Conservation (phyloP, 495 filamentous ascomycete species). For the Penicillium lividum region DNA sequence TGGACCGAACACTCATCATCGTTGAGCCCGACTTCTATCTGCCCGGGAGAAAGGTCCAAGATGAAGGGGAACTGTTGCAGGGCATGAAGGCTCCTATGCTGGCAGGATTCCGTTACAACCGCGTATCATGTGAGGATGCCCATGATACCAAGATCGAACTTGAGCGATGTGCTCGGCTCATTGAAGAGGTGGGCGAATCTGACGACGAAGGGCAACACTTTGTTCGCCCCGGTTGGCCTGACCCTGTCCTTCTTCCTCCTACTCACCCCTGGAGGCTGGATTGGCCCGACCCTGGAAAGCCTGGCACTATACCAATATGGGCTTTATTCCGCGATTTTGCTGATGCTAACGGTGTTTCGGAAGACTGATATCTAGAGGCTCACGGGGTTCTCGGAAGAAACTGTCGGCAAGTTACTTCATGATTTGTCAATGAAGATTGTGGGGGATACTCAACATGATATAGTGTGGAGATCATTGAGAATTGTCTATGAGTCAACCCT, state of each 20-base stretch:
- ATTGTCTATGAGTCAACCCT: too few species aligned
- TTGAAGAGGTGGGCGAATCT: neutral
- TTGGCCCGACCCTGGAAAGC: neutral
- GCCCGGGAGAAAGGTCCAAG: neutral
- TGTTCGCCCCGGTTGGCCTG: slow-evolving; percentile 2
- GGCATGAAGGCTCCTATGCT: neutral
- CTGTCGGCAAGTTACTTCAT: too few species aligned
- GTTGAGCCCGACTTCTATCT: slow-evolving; percentile 6
- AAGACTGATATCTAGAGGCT: too few species aligned
- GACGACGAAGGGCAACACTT: neutral
- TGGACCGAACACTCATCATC: neutral
- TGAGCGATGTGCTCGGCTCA: neutral
- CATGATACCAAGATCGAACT: neutral
- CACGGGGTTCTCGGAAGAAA: too few species aligned
- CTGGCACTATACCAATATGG: neutral
- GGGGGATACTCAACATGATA: too few species aligned
- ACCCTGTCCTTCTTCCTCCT: neutral
- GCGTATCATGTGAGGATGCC: neutral
- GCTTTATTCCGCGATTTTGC: neutral
- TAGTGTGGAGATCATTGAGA: too few species aligned
- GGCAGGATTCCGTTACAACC: neutral
- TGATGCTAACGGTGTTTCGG: neutral
- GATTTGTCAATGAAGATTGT: too few species aligned
- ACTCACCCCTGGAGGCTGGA: neutral
- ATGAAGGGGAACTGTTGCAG: neutral